phyloP scores from a whole-genome alignment of 441 rosid genomes.

The Gossypium davidsonii region DNA sequence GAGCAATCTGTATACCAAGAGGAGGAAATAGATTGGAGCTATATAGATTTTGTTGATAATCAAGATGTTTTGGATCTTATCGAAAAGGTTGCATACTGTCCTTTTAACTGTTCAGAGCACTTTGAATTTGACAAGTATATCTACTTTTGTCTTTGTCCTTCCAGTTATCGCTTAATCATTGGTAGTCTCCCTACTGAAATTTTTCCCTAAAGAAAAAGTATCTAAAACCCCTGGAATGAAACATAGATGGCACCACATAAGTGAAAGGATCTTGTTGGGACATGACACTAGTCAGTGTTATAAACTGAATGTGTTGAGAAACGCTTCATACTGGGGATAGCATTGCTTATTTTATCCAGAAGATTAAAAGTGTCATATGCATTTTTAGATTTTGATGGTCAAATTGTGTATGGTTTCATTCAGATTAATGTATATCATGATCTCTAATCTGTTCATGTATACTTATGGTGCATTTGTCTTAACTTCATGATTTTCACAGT shows the following conservation, averaged over 20 bases:
- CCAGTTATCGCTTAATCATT: constrained; percentile 2
- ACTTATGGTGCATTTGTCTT: neutral
- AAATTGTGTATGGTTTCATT: neutral
- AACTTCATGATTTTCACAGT: neutral
- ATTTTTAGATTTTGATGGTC: neutral
- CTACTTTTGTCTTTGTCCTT: constrained; percentile 7
- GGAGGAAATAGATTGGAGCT: constrained; percentile 72
- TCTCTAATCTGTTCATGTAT: neutral
- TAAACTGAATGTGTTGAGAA: neutral
- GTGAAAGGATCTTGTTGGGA: neutral
- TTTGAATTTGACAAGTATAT: neutral
- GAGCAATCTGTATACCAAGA: constrained; percentile 53
- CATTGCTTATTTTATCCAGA: neutral
- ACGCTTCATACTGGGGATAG: neutral
- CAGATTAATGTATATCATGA: neutral
- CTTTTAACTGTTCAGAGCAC: constrained; percentile 1
- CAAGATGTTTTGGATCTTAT: constrained; percentile 67
- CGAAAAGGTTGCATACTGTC: constrained; percentile 46
- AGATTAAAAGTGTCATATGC: neutral
- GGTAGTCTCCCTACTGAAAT: neutral
- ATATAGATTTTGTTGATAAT: constrained; percentile 58
- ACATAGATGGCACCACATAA: neutral
- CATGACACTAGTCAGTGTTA: neutral
- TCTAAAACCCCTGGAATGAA: neutral
- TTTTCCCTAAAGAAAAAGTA: neutral